Evolutionary conservation across 2,329 filamentous ascomycete species (phyloP), one percentile per base, ranked within the genome.

Genomic region (Setomelanomma holmii): DNA sequence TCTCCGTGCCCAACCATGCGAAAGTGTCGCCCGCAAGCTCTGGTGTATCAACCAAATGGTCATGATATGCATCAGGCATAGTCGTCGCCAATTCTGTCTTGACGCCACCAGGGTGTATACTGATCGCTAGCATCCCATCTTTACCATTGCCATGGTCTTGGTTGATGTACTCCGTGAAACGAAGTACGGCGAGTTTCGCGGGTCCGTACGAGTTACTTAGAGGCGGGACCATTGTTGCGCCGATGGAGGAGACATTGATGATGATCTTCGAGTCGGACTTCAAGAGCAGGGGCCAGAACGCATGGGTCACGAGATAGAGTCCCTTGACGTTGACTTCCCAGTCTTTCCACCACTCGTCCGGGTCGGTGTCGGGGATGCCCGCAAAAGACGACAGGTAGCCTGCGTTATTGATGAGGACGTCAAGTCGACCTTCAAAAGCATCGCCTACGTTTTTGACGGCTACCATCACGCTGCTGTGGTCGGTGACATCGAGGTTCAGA

Each of bases 271-370:
- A 16, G 8, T 45, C 14, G 3, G 53, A 52, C 0, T 74, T 80
- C 2, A 74, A 54, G 1, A 77, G 65, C n/a, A 80, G 58, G 0
- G 79, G 78, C 14, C 82, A 60, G 40, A 83, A 79, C 1, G 76
- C 71, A 16, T 75, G 74, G 11, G 76, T 72, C 7, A 79, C 60
- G 1, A 82, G 71, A 56, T 79, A 84, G 0, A 73, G 58, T 0
- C 82, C 83, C 19, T 75, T 73, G 16, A 83, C 43, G 60, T 84
- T 85, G 35, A 82, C 72, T 41, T 79, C 75, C 69, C 72, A 81
- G 1, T 74, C 74, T 19, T 74, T 67, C 73, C 75, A 79, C 73
- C 73, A 80, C 1, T 69, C 68, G 4, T 67, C 64, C 1, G 75
- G 70, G 24, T 79, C 71, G 1, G 66, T 64, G 1, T 78, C 74